Conservation (phyloP, 1,284 basidiomycete genomes). For the Ganoderma leucocontextum region DNA sequence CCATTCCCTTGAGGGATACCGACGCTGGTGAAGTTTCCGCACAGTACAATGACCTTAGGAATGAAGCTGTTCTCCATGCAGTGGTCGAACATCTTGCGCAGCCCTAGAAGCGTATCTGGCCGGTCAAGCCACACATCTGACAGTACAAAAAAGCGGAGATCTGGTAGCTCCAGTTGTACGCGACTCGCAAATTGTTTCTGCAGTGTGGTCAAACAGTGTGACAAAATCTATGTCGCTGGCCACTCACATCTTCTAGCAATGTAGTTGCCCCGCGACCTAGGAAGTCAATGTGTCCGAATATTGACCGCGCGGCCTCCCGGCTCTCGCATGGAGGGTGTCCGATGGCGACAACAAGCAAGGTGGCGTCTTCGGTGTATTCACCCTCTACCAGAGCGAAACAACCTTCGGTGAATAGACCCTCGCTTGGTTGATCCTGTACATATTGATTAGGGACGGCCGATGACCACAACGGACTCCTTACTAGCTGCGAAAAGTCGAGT, state of each 20-base stretch:
- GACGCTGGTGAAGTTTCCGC: constrained; percentile 93
- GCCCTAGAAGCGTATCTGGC: constrained; percentile 80
- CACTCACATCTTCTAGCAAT: constrained; percentile 87
- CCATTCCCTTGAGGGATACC: constrained; percentile 83
- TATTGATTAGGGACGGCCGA: background rate
- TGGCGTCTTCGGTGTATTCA: constrained; percentile 93
- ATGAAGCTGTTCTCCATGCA: constrained; percentile 90
- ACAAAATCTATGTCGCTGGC: background rate
- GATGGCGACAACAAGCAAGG: constrained; percentile 89
- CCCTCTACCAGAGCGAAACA: constrained; percentile 96
- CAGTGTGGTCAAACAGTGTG: constrained; percentile 6
- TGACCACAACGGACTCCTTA: constrained; percentile 48
- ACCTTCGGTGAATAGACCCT: constrained; percentile 97
- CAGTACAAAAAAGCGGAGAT: constrained; percentile 92
- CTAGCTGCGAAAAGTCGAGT: constrained; percentile 89
- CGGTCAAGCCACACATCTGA: constrained; percentile 97
- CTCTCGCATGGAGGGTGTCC: constrained; percentile 97
- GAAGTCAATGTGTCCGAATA: constrained; percentile 96
- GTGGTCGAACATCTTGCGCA: constrained; percentile 89
- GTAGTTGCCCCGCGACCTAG: constrained; percentile 93
- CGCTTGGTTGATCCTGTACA: constrained; percentile 86
- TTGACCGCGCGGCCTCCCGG: constrained; percentile 84
- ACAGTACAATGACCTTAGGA: constrained; percentile 89
- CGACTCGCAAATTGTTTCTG: constrained; percentile 68
- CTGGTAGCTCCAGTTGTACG: constrained; percentile 71